A percentile compares a stretch with the other conserved stretches of the same genome.
phyloP scores from a whole-genome alignment of 257 asterid species.

The Ballota nigra region DNA sequence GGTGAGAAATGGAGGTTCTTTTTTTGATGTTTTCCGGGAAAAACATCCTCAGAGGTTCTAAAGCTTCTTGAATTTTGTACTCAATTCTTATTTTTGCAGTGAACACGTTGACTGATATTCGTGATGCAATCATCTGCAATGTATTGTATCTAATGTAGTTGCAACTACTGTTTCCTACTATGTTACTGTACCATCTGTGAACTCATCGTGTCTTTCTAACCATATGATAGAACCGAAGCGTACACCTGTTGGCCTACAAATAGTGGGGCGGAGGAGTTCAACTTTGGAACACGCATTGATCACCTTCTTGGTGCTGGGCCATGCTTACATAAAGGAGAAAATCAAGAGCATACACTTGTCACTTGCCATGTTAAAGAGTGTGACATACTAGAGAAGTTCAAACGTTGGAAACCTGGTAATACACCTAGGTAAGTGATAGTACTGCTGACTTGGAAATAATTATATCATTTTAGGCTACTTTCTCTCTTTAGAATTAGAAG shows the following conservation, averaged over 20 bases:
- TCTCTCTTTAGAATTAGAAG: conserved; percentile 12
- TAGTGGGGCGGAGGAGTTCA: conserved; percentile 94
- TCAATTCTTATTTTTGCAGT: conserved; percentile 14
- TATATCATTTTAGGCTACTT: conserved; percentile 14
- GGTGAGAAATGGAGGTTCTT: conserved; percentile 67
- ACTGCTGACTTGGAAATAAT: neutral
- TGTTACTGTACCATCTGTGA: neutral
- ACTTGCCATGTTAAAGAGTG: conserved; percentile 87
- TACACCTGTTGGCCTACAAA: conserved; percentile 94
- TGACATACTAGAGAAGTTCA: conserved; percentile 71
- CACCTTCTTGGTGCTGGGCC: conserved; percentile 84
- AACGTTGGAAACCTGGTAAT: conserved; percentile 86
- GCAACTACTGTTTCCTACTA: neutral
- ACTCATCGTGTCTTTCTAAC: conserved; percentile 2
- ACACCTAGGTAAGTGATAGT: conserved; percentile 60
- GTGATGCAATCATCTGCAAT: neutral
- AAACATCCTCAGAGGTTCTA: conserved; percentile 79
- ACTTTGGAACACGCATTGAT: conserved; percentile 92
- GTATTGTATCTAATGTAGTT: conserved; percentile 4
- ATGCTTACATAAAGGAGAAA: conserved; percentile 70
- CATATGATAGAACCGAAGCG: conserved; percentile 60
- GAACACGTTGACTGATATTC: conserved; percentile 5
- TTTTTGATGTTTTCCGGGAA: conserved; percentile 73
- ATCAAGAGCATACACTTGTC: conserved; percentile 57
- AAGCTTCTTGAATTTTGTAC: conserved; percentile 22